Evolutionary conservation across 2,329 filamentous ascomycete genomes (phyloP).

Genomic region (Microascus cirrosus): DNA sequence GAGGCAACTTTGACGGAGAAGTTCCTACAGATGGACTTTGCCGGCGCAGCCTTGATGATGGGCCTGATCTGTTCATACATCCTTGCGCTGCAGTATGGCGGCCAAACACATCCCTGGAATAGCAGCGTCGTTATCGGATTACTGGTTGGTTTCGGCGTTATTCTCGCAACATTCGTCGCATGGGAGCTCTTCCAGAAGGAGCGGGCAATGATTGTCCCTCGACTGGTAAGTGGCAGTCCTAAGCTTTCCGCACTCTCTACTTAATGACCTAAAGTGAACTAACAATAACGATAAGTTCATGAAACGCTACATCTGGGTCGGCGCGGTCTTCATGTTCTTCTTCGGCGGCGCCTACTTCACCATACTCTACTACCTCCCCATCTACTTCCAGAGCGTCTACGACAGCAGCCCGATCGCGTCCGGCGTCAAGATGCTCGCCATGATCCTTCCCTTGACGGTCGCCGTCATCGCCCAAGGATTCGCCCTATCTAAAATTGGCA

Average conservation of each 20-base stretch:
- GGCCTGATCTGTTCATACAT: slow-evolving; percentile 32
- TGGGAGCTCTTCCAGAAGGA: too few species aligned
- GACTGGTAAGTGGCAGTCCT: too few species aligned
- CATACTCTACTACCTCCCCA: slow-evolving; percentile 26
- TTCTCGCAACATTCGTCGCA: too few species aligned
- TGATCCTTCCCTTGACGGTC: slow-evolving; percentile 4
- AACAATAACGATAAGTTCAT: slow-evolving; percentile 24
- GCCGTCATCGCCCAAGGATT: too few species aligned
- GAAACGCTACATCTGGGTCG: slow-evolving; percentile 22
- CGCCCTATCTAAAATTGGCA: too few species aligned
- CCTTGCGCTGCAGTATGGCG: slow-evolving; percentile 39
- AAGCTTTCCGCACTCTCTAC: too few species aligned
- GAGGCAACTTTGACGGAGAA: not conserved
- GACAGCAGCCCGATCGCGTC: slow-evolving; percentile 21
- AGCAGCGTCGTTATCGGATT: not conserved
- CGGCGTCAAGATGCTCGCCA: slow-evolving; percentile 13
- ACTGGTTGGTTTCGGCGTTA: too few species aligned
- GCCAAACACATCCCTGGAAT: slow-evolving; percentile 16
- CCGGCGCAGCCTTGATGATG: slow-evolving; percentile 19
- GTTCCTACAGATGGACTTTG: slow-evolving; percentile 9
- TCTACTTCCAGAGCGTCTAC: slow-evolving; percentile 35
- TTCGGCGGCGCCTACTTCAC: slow-evolving; percentile 21
- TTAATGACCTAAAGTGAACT: slow-evolving; percentile 17
- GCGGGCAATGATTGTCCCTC: too few species aligned
- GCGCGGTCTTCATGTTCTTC: slow-evolving; percentile 18